Base-by-base conservation (phyloP, 306 rosid genomes). In the Fagus crenata region DNA sequence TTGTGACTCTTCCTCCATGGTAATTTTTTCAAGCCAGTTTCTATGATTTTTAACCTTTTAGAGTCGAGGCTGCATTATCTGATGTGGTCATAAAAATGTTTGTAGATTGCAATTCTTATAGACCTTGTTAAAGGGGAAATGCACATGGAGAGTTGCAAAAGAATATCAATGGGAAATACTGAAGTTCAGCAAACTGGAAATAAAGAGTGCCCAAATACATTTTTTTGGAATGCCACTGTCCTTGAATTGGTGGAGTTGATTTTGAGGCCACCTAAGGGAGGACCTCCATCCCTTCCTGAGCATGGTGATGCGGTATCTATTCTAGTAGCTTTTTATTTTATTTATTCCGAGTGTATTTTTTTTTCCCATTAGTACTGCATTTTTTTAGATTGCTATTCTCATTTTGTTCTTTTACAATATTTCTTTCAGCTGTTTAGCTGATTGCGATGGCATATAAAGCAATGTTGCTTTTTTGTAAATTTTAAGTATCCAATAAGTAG, bases 251-350 rank as follows among this genome's bases (percentile, higher is more conserved):
- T 92, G 80, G 93, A 87, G 84, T 74, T 77, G 43, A 83, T 90
- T 82, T 80, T 95, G 43, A 88, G 90, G 84, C 97, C 98, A 33
- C 87, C 89, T 12, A 85, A 80, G 73, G 99, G 99, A 11, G 97
- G 99, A 53, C 97, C 97, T 88, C 99, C 98, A 73, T 63, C 87
- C 67, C 89, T 95, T 75, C 97, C 98, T 41, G 93, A 91, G 84
- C 89, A 89, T 61, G 80, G 86, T 79, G 99, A 95, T 69, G 90
- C 87, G 89, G 99, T 95, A 92, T 68, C 43, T 81, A 54, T 71
- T 61, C 75, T 46, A 65, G 37, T 74, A 39, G 17, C 63, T 39
- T 46, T 22, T 56, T 49, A 17, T 77, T 84, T 78, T 28, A 6
- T 75, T 32, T 53, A 46, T 67, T 77, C 69, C 73, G 46, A 65